phyloP scores from a whole-genome alignment of 768 basidiomycete genomes.

The Phaeotremella skinneri region DNA sequence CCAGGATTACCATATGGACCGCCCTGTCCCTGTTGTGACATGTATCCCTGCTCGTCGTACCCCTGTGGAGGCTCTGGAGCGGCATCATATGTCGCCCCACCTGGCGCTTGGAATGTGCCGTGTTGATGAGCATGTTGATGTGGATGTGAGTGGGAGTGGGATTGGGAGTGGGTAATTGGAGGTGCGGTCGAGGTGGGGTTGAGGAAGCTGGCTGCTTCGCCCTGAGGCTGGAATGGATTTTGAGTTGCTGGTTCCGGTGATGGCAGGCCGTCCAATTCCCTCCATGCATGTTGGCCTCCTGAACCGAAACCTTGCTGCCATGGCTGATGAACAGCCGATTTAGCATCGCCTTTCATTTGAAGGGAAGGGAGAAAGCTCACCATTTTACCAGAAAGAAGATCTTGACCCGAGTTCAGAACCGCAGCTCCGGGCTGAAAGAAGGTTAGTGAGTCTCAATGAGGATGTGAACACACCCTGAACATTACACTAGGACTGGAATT shows the following conservation, averaged over 20 bases:
- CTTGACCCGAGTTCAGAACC: slow-evolving; percentile 49
- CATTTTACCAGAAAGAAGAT: slow-evolving; percentile 45
- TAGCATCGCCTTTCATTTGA: neutral
- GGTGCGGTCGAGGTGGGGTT: neutral
- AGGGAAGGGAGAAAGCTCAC: slow-evolving; percentile 17
- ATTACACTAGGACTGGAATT: neutral
- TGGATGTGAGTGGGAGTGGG: neutral
- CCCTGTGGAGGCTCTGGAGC: slow-evolving; percentile 11
- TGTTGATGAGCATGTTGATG: slow-evolving; percentile 2
- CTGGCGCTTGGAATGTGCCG: slow-evolving; percentile 8
- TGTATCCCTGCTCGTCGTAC: slow-evolving; percentile 1
- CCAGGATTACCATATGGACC: slow-evolving; percentile 4
- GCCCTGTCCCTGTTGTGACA: slow-evolving; percentile 1
- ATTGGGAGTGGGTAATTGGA: neutral
- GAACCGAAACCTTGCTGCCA: slow-evolving; percentile 50
- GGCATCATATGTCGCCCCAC: slow-evolving; percentile 13
- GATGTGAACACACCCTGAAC: neutral
- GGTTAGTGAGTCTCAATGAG: slow-evolving; percentile 3
- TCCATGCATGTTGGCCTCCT: slow-evolving; percentile 48
- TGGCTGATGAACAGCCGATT: slow-evolving; percentile 26
- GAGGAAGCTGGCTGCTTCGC: neutral
- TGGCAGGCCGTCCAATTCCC: slow-evolving; percentile 32
- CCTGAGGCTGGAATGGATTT: neutral
- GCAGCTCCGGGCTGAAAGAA: slow-evolving; percentile 42
- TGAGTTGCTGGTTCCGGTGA: neutral